These are phyloP conservation scores for Podospora anserina DNA, from an alignment of 495 filamentous ascomycete genomes.

Conservation along the genomic window DNA sequence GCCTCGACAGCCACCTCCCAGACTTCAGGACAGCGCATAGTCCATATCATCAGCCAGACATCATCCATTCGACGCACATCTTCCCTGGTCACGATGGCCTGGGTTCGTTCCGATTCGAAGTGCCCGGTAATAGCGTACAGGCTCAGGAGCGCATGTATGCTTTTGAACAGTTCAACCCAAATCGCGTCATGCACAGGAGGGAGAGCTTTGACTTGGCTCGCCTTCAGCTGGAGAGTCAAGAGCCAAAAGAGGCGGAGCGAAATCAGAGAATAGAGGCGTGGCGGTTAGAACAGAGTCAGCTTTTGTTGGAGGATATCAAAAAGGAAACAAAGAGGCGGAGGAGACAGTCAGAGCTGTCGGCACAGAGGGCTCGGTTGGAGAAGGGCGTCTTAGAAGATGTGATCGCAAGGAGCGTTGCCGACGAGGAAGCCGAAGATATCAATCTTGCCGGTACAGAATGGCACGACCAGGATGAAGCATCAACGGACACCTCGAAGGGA, in stretches of 20 bases:
- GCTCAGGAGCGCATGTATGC: constrained; percentile 80
- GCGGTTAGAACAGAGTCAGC: constrained; percentile 84
- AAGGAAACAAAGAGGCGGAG: constrained; percentile 67
- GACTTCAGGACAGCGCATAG: constrained; percentile 70
- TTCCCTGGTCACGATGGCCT: constrained; percentile 90
- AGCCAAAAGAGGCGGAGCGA: constrained; percentile 61
- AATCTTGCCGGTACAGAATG: constrained; percentile 34
- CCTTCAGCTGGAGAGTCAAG: constrained; percentile 56
- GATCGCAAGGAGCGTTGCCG: constrained; percentile 23
- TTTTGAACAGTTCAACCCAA: constrained; percentile 78
- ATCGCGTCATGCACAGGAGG: constrained; percentile 60
- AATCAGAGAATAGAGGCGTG: constrained; percentile 83
- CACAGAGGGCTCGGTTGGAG: constrained; percentile 14
- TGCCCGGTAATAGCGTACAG: constrained; percentile 39
- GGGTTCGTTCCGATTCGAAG: constrained; percentile 65
- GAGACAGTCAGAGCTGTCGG: constrained; percentile 39
- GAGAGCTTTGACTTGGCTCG: constrained; percentile 58
- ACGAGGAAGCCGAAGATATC: constrained; percentile 35
- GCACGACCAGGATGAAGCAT: constrained; percentile 41
- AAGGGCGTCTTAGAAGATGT: constrained; percentile 21
- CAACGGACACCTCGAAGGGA: constrained; percentile 46
- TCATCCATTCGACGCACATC: constrained; percentile 50
- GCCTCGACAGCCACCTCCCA: constrained; percentile 83
- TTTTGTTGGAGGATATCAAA: constrained; percentile 83
- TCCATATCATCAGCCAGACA: constrained; percentile 39